Conservation (phyloP, 2,329 filamentous ascomycete species). For the Diaporthe citriasiana region DNA sequence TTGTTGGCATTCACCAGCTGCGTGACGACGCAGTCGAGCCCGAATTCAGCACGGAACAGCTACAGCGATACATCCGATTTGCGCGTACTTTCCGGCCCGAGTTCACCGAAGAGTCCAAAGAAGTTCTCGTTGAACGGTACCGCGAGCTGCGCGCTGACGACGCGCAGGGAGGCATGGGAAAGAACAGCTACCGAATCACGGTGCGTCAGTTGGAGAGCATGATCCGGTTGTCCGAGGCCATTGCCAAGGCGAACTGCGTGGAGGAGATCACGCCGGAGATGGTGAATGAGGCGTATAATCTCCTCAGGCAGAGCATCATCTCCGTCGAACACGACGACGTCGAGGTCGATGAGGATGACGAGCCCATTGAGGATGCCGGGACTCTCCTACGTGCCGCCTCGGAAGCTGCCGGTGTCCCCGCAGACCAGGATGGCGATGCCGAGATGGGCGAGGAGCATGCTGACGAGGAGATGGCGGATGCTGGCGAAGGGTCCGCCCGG, state of each 20-base stretch:
- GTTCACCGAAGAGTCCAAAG: slow-evolving; percentile 89
- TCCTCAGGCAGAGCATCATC: slow-evolving; percentile 95
- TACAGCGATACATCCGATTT: slow-evolving; percentile 97
- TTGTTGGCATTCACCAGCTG: slow-evolving; percentile 92
- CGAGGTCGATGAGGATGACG: slow-evolving; percentile 80
- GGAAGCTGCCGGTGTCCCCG: slow-evolving; percentile 64
- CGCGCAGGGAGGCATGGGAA: slow-evolving; percentile 91
- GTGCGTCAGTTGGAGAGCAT: slow-evolving; percentile 96
- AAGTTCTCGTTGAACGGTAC: slow-evolving; percentile 90
- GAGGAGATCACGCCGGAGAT: slow-evolving; percentile 88
- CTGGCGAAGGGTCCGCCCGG: slow-evolving; percentile 36
- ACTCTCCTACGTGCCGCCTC: slow-evolving; percentile 62
- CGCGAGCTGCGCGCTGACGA: slow-evolving; percentile 95
- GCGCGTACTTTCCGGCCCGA: slow-evolving; percentile 94
- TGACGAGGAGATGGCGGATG: slow-evolving; percentile 49
- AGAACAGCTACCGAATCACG: slow-evolving; percentile 97
- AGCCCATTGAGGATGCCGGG: slow-evolving; percentile 59
- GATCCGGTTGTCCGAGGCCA: slow-evolving; percentile 96
- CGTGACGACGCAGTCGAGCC: slow-evolving; percentile 92
- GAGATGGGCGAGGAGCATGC: slow-evolving; percentile 57
- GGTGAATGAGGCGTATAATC: slow-evolving; percentile 91
- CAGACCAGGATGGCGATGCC: slow-evolving; percentile 63
- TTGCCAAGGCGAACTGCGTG: slow-evolving; percentile 97
- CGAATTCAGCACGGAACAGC: slow-evolving; percentile 94
- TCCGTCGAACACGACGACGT: slow-evolving; percentile 98